These are phyloP conservation scores for Globisporangium paroecandrum DNA, from an alignment of 352 stramenopile genomes.

Conservation along the genomic window DNA sequence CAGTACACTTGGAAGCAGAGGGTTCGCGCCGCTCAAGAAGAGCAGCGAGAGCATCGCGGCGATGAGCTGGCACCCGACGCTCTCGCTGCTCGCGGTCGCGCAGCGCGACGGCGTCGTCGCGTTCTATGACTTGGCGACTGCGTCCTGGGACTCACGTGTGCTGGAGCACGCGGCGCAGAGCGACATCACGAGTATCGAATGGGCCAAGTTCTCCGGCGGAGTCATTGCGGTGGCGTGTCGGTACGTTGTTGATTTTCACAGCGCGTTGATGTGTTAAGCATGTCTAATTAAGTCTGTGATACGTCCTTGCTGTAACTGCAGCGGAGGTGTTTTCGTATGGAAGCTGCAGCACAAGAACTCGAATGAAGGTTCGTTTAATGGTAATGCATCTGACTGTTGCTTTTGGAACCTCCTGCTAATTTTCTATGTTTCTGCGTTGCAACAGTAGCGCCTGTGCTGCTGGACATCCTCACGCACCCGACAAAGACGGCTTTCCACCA, in stretches of 20 bases:
- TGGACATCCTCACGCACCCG: slow-evolving; percentile 61
- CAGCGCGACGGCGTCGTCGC: slow-evolving; percentile 65
- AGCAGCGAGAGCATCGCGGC: slow-evolving; percentile 47
- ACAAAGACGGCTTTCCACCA: slow-evolving; percentile 45
- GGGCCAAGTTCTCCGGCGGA: slow-evolving; percentile 59
- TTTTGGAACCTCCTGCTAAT: neutral
- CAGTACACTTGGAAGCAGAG: neutral
- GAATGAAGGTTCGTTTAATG: slow-evolving; percentile 10
- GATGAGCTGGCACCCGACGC: slow-evolving; percentile 56
- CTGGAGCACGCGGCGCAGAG: slow-evolving; percentile 58
- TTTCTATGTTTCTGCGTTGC: neutral
- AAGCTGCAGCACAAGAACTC: slow-evolving; percentile 45
- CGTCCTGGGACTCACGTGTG: slow-evolving; percentile 58
- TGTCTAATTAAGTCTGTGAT: neutral
- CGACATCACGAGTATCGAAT: slow-evolving; percentile 55
- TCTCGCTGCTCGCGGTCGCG: slow-evolving; percentile 60
- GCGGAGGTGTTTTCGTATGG: slow-evolving; percentile 65
- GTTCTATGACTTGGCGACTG: slow-evolving; percentile 54
- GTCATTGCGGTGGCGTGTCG: slow-evolving; percentile 62
- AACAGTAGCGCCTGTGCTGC: slow-evolving; percentile 30
- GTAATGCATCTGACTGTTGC: neutral
- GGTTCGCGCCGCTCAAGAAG: slow-evolving; percentile 8
- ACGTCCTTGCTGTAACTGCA: slow-evolving; percentile 7
- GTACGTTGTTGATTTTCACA: slow-evolving; percentile 18
- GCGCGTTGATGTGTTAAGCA: neutral